Percentiles rank a stretch among this genome's conserved stretches.
These are phyloP conservation scores for Trichoderma lentiforme DNA, from an alignment of 2,329 filamentous ascomycete species.

Conservation along the genomic window DNA sequence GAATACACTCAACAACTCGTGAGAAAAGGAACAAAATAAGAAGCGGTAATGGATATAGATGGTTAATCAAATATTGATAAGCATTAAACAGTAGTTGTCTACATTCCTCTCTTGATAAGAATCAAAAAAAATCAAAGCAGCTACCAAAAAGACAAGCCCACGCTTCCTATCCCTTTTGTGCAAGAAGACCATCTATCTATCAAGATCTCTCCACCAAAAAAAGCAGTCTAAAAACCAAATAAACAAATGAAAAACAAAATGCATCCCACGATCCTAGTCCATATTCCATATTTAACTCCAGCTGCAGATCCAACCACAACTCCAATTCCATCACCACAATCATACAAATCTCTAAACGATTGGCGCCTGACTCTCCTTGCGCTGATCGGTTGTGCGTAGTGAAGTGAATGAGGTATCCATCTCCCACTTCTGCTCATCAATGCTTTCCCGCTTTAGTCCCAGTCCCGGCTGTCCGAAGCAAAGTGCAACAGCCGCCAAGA, in stretches of 20 bases:
- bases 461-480: conserved; percentile 42
- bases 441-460: conserved; percentile 31
- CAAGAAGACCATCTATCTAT: neutral
- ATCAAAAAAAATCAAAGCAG: neutral
- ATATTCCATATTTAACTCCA: neutral
- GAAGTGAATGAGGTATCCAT: conserved; percentile 23
- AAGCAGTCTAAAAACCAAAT: neutral
- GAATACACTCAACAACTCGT: neutral
- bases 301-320: neutral
- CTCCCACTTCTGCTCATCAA: conserved; percentile 4
- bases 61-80: neutral
- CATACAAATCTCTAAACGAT: neutral
- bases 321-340: neutral
- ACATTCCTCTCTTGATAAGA: neutral
- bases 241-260: neutral
- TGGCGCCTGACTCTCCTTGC: neutral
- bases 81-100: neutral
- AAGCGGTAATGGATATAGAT: neutral
- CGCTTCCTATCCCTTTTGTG: neutral
- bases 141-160: neutral
- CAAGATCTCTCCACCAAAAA: neutral
- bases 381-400: neutral
- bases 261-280: neutral
- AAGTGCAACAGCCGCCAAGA: conserved; percentile 37
- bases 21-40: neutral